Percentiles rank a stretch among this genome's conserved stretches.
Conservation (phyloP, 2,329 filamentous ascomycete species). For the Bertia moriformis region DNA sequence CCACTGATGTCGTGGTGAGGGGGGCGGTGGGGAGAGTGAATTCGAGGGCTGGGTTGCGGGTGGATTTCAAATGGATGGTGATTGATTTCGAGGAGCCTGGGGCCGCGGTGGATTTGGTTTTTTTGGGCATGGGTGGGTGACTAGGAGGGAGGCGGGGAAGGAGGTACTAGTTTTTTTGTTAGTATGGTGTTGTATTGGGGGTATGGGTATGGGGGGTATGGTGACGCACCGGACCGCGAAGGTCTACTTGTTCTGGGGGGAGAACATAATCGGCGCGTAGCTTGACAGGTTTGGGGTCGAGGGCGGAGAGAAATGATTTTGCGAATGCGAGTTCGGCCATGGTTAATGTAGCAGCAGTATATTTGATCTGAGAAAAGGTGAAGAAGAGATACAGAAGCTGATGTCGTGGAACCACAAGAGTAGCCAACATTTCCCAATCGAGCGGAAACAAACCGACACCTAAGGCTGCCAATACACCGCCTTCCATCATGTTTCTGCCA, state of each 20-base stretch:
- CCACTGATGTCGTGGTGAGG: slow-evolving; percentile 56
- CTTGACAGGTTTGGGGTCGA: slow-evolving; percentile 68
- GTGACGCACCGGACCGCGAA: background rate
- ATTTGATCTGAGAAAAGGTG: too few relatives aligned
- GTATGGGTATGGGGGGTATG: slow-evolving; percentile 3
- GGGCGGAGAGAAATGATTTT: slow-evolving; percentile 64
- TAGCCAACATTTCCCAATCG: too few relatives aligned
- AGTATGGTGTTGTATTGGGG: slow-evolving; percentile 4
- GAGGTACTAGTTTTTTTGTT: slow-evolving; percentile 4
- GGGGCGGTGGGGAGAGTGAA: slow-evolving; percentile 45
- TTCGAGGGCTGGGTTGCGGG: slow-evolving; percentile 60
- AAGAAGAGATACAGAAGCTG: too few relatives aligned
- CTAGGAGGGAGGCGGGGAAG: slow-evolving; percentile 26
- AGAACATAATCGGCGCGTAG: slow-evolving; percentile 82
- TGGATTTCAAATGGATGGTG: slow-evolving; percentile 55
- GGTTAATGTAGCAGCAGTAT: slow-evolving; percentile 3
- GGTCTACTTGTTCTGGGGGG: slow-evolving; percentile 41
- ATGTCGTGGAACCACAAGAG: too few relatives aligned
- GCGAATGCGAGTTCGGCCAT: slow-evolving; percentile 82
- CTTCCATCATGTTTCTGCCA: background rate
- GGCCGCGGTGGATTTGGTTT: slow-evolving; percentile 29
- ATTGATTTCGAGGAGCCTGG: slow-evolving; percentile 37
- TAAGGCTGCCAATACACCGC: background rate
- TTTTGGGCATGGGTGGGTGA: slow-evolving; percentile 52
- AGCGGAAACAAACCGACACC: too few relatives aligned